A percentile compares a stretch with the other conserved stretches of the same genome.
Conservation (phyloP, 2,329 filamentous ascomycete genomes). For the Rhexocercosporidium sp. region DNA sequence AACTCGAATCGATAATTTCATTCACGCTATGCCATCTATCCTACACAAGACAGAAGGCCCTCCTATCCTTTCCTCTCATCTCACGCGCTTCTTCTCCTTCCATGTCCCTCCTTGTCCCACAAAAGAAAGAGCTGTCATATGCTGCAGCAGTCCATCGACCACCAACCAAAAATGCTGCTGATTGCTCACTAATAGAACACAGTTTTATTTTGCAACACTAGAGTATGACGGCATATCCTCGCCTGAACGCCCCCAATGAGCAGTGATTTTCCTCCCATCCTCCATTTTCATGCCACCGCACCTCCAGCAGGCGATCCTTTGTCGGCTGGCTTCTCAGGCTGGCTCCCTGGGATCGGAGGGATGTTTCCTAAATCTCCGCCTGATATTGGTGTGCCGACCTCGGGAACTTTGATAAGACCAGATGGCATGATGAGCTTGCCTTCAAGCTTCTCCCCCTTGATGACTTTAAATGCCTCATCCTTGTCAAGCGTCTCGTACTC, state of each 20-base stretch:
- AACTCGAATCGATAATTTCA: neutral
- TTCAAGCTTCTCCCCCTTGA: slow-evolving; percentile 81
- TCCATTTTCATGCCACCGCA: slow-evolving; percentile 32
- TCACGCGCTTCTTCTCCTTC: neutral
- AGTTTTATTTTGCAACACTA: slow-evolving; percentile 6
- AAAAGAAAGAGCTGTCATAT: slow-evolving; percentile 23
- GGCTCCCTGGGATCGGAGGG: slow-evolving; percentile 35
- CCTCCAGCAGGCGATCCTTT: slow-evolving; percentile 37
- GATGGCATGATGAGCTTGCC: slow-evolving; percentile 66
- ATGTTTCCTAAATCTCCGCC: slow-evolving; percentile 33
- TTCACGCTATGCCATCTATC: slow-evolving; percentile 26
- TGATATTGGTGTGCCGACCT: slow-evolving; percentile 19
- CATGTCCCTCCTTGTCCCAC: slow-evolving; percentile 3
- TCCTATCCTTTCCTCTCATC: neutral
- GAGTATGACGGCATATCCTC: neutral
- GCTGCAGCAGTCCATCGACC: slow-evolving; percentile 13
- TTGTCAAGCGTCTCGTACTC: slow-evolving; percentile 93
- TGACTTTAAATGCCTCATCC: slow-evolving; percentile 88
- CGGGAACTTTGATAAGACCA: slow-evolving; percentile 71
- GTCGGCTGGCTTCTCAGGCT: slow-evolving; percentile 23
- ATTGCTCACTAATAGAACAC: slow-evolving; percentile 16
- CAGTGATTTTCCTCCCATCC: slow-evolving; percentile 14
- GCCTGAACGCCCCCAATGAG: slow-evolving; percentile 22
- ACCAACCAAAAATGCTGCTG: slow-evolving; percentile 7
- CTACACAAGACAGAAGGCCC: slow-evolving; percentile 18